Conservation (phyloP, 1,139 yeast species). For the Pichia kudriavzevii region DNA sequence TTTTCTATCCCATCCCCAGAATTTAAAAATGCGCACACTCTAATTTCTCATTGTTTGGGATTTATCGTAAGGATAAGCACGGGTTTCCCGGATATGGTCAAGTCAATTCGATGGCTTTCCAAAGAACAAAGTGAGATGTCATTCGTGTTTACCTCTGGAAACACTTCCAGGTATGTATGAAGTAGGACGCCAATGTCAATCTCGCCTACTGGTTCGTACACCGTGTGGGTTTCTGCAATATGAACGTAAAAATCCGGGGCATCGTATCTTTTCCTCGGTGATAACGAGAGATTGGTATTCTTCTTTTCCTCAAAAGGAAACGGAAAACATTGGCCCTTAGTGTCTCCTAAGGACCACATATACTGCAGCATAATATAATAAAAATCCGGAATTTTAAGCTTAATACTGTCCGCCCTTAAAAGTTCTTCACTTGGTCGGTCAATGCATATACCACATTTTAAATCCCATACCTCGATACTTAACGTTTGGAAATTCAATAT, state of each 20-base stretch:
- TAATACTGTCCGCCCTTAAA: constrained; percentile 12
- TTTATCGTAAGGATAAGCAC: constrained; percentile 4
- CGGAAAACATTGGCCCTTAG: not conserved
- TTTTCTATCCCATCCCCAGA: no score
- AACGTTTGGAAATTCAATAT: constrained; percentile 18
- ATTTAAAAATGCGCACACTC: no score
- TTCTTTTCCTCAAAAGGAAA: not conserved
- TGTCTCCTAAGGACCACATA: constrained; percentile 12
- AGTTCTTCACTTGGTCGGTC: constrained; percentile 15
- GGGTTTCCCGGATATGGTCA: not conserved
- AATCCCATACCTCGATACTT: constrained; percentile 21
- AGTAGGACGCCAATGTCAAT: constrained; percentile 6
- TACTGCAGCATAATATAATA: constrained; percentile 14
- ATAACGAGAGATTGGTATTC: not conserved
- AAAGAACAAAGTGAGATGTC: not conserved
- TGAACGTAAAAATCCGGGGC: not conserved
- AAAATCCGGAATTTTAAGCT: constrained; percentile 17
- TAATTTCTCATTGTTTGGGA: not conserved
- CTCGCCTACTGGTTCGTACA: constrained; percentile 9
- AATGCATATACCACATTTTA: not conserved
- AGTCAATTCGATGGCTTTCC: constrained; percentile 1
- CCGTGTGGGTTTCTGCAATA: not conserved
- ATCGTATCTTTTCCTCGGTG: no score
- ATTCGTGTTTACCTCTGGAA: constrained; percentile 1
- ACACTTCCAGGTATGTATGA: constrained; percentile 4